A percentile compares a stretch with the other conserved stretches of the same genome.
Conservation (phyloP, 495 filamentous ascomycete species). For the Xylaria flabelliformis region DNA sequence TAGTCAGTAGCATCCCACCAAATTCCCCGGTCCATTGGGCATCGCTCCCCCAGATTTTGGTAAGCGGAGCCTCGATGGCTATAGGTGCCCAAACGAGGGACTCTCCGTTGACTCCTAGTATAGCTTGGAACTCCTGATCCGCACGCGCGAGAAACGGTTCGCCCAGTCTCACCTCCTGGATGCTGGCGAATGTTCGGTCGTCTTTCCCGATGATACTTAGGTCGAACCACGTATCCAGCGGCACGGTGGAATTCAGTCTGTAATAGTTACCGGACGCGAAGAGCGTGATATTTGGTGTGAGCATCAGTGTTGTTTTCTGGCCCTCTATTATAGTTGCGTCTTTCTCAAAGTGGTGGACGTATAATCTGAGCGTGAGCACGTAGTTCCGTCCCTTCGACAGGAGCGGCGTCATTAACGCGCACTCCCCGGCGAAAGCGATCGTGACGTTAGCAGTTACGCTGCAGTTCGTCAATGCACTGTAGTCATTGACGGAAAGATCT, state of each 20-base stretch:
- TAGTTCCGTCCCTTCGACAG: conserved; percentile 58
- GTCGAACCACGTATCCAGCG: conserved; percentile 49
- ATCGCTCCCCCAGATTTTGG: conserved; percentile 45
- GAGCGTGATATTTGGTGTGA: conserved; percentile 51
- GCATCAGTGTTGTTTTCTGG: conserved; percentile 52
- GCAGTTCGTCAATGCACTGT: conserved; percentile 47
- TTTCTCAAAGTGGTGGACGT: conserved; percentile 35
- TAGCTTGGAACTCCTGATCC: conserved; percentile 50
- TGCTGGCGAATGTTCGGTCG: conserved; percentile 48
- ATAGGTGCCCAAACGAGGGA: conserved; percentile 53
- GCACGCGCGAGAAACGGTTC: conserved; percentile 21
- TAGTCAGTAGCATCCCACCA: conserved; percentile 37
- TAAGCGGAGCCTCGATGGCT: conserved; percentile 57
- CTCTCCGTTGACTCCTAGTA: conserved; percentile 52
- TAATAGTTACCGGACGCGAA: conserved; percentile 56
- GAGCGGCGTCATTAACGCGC: conserved; percentile 51
- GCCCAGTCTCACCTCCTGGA: conserved; percentile 32
- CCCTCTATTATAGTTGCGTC: conserved; percentile 51
- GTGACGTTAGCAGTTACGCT: conserved; percentile 37
- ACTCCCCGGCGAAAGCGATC: conserved; percentile 38
- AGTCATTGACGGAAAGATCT: conserved; percentile 55
- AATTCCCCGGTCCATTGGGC: conserved; percentile 37
- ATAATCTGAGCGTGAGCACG: conserved; percentile 51
- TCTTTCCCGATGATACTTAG: conserved; percentile 49
- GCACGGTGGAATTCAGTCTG: conserved; percentile 51